Base-by-base conservation (phyloP, 2,329 filamentous ascomycete species). In the Stachybotrys elegans region DNA sequence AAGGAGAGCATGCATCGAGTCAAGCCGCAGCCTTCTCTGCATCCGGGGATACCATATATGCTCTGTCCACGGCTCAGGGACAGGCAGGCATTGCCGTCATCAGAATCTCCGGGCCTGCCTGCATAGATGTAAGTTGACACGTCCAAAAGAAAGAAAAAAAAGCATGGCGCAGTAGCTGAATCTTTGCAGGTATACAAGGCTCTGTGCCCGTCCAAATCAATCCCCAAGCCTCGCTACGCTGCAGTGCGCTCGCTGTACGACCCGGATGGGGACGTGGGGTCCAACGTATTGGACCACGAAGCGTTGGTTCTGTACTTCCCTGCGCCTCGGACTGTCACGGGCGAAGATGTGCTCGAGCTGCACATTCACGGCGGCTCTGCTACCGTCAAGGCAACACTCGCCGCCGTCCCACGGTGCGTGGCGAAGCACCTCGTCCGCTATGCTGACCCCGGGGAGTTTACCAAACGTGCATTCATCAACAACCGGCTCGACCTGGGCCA, bases 381-480 rank as follows among this genome's bases (percentile, higher is more conserved):
- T 3, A 90, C 93, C 6, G 85, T 96, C 36, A 90, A 87, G 57
- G 88, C 92, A 2, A 86, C 96, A 0, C 73, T 98, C 3, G 69
- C 78, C 20, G 89, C 90, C 5, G 87, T 98, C 45, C 76, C 86
- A 0, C 66, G 67, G 35, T 81, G 75, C 52, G 53, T 43, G 17
- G 41, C 55, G 12, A 12, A 34, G 11, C 48, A 48, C 19, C 57
- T 55, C 12, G 81, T 95, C 46, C 87, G 90, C 22, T 95, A 95
- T 60, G 93, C 93, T 3, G 92, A 96, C 59, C 86, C 93, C 0
- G 93, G 93, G 44, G 93, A 98, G 61, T 98, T 98, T 64, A 98
- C 93, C 4, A 83, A 84, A 48, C 83, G 93, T 29, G 91, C 93
- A 5, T 98, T 98, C 58, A 75, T 91, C 60, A 93, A 96, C 60